Base-by-base conservation (phyloP, 1,284 basidiomycete genomes). In the Mycosarcoma mackinlayi region DNA sequence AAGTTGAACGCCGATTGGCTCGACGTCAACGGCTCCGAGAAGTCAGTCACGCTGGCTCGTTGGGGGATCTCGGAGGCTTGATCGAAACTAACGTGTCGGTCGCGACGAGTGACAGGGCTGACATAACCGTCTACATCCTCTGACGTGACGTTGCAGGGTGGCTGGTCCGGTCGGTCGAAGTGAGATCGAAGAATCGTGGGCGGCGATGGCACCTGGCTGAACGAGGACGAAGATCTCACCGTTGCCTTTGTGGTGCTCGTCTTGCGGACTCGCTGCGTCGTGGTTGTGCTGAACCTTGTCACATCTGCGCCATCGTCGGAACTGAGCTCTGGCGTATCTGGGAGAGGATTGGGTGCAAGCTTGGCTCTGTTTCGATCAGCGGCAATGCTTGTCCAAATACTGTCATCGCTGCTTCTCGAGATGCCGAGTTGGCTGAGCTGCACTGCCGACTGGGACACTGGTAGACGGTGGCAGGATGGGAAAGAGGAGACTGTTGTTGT, bases 281-380 rank as follows among this genome's bases (percentile, higher is more conserved):
- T 67, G 42, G 60, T 64, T 25, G 58, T 59, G 39, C 46, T 63
- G 28, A 55, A 70, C 34, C 23, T 54, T 11, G 55, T 56, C 6
- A 39, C 34, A 19, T 71, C 68, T 25, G 55, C 50, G 16, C 47
- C 53, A n/a, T 75, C 73, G 25, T 73, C 70, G 2, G 69, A 73
- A 38, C 64, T 75, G 38, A 62, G 39, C 38, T 73, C 73, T 13
- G 73, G 73, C 7, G 70, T 75, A 40, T 63, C 70, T 16, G 64
- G 56, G 21, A 69, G 70, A 10, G 52, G 56, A 16, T 54, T 34
- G 14, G 30, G 37, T 21, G 37, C 11, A 19, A 55, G 45, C 13
- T 34, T 40, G 10, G 49, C 35, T 16, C 37, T 45, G 35, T 25
- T 18, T 11, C 49, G 63, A 18, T 56, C 53, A 9, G 51, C 47